Base-by-base conservation (phyloP, 306 rosid genomes). In the Carpinus fangiana region DNA sequence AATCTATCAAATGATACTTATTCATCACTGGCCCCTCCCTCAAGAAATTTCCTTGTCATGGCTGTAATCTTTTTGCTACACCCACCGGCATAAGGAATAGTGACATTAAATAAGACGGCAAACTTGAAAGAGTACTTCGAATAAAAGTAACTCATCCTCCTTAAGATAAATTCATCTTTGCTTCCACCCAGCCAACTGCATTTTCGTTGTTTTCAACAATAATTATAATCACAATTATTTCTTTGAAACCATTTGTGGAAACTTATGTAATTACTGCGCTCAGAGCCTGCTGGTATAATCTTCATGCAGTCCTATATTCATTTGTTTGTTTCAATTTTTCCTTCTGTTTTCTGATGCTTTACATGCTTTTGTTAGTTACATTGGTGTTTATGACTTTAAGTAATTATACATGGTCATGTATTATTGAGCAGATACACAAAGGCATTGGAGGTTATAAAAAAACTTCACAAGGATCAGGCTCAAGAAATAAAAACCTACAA, bases 361-460 rank as follows among this genome's bases (percentile, higher is more conserved):
- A 8, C 17, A 10, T 66, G 12, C 9, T 41, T 66, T 41, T 66
- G 12, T 41, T 38, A 17, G 9, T 13, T 64, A 64, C 5, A 2
- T 34, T 64, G 70, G 20, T 64, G 70, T 17, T 61, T 31, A 36
- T 41, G 51, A 64, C 26, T 61, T 12, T 21, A 67, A 41, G 51
- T 41, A 67, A 64, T 56, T 56, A 60, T 57, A 21, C 62, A 20
- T 51, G 46, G 54, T 20, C 56, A 64, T 67, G 36, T 70, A 60
- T 20, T 20, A 60, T 61, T 67, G 66, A 34, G 20, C 85, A 88
- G 91, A 79, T 88, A 88, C 76, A 88, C 91, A 60, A 88, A 88
- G 87, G 91, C 91, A 41, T 85, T 88, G 87, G 91, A 85, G 78
- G 91, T 88, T 55, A 85, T 88, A 66, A 88, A 88, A 62, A 88